A percentile compares a stretch with the other conserved stretches of the same genome.
These are phyloP conservation scores for Melanomma pulvis-pyrius DNA, from an alignment of 495 filamentous ascomycete species.

Conservation along the genomic window DNA sequence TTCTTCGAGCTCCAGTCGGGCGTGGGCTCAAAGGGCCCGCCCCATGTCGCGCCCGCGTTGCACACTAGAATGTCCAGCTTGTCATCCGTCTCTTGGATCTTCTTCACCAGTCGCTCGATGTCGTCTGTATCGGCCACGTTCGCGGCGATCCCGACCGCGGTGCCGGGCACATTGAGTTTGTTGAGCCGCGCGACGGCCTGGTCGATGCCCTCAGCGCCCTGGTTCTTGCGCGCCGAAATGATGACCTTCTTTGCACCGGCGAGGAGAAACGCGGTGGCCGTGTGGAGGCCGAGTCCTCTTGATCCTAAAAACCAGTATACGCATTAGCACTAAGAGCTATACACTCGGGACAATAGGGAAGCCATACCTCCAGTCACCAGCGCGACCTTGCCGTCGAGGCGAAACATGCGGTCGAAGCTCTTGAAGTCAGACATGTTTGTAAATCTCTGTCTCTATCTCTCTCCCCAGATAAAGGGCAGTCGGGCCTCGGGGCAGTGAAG, in stretches of 20 bases:
- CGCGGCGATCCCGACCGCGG: slow-evolving; percentile 48
- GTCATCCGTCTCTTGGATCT: slow-evolving; percentile 42
- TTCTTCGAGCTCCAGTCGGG: slow-evolving; percentile 47
- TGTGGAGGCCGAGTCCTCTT: slow-evolving; percentile 48
- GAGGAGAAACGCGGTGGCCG: slow-evolving; percentile 50
- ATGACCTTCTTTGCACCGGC: slow-evolving; percentile 48
- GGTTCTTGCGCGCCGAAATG: slow-evolving; percentile 48
- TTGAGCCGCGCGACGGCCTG: slow-evolving; percentile 50
- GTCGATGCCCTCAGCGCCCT: slow-evolving; percentile 44
- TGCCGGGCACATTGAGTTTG: slow-evolving; percentile 44
- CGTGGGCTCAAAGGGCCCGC: slow-evolving; percentile 49
- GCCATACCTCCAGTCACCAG: slow-evolving; percentile 47
- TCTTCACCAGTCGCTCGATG: slow-evolving; percentile 45
- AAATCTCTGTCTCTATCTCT: not conserved
- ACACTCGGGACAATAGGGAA: not conserved
- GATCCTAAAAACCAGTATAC: slow-evolving; percentile 39
- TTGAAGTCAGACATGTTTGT: slow-evolving; percentile 44
- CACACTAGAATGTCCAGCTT: slow-evolving; percentile 49
- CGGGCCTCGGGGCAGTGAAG: too few relatives aligned
- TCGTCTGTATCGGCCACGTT: slow-evolving; percentile 48
- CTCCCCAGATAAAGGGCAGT: not conserved
- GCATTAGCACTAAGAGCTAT: not conserved
- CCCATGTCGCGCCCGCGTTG: slow-evolving; percentile 51
- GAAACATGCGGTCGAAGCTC: slow-evolving; percentile 45
- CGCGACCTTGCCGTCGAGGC: slow-evolving; percentile 51